These are phyloP conservation scores for Leccinum colubrinum DNA, from an alignment of 1,284 basidiomycete genomes.

Conservation along the genomic window DNA sequence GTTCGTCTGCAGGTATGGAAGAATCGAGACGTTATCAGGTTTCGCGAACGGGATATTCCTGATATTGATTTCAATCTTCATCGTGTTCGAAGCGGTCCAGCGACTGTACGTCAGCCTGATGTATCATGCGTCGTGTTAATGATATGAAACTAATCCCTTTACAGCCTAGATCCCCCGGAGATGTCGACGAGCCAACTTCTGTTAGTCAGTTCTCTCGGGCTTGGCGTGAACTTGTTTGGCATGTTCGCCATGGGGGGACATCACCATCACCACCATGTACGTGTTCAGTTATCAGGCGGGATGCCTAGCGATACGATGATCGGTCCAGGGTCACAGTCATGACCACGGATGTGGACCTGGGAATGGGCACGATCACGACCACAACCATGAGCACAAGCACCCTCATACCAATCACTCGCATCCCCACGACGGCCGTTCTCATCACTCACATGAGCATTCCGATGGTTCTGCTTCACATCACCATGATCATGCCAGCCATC, in stretches of 20 bases:
- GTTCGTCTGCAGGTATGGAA: constrained; percentile 67
- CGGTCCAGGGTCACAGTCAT: constrained; percentile 51
- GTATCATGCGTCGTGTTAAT: not conserved
- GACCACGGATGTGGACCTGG: constrained; percentile 44
- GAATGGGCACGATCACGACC: constrained; percentile 48
- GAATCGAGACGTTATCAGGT: constrained; percentile 98
- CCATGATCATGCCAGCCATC: constrained; percentile 22
- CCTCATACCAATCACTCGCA: constrained; percentile 22
- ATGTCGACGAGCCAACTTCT: constrained; percentile 97
- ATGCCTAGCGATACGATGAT: not conserved
- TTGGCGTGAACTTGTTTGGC: constrained; percentile 95
- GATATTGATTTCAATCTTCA: constrained; percentile 96
- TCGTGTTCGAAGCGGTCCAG: constrained; percentile 97
- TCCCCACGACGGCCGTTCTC: constrained; percentile 21
- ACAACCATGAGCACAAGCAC: constrained; percentile 38
- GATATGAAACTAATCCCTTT: constrained; percentile 6
- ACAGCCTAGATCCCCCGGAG: constrained; percentile 89
- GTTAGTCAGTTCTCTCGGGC: constrained; percentile 84
- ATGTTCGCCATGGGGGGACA: constrained; percentile 99
- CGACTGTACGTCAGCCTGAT: constrained; percentile 69
- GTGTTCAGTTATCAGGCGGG: constrained; percentile 22
- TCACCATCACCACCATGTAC: constrained; percentile 86
- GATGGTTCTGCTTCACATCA: constrained; percentile 5
- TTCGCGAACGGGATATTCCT: constrained; percentile 98
- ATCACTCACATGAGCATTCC: constrained; percentile 7